Base-by-base conservation (phyloP, 179 eudicot genomes). In the Gypsophila paniculata region DNA sequence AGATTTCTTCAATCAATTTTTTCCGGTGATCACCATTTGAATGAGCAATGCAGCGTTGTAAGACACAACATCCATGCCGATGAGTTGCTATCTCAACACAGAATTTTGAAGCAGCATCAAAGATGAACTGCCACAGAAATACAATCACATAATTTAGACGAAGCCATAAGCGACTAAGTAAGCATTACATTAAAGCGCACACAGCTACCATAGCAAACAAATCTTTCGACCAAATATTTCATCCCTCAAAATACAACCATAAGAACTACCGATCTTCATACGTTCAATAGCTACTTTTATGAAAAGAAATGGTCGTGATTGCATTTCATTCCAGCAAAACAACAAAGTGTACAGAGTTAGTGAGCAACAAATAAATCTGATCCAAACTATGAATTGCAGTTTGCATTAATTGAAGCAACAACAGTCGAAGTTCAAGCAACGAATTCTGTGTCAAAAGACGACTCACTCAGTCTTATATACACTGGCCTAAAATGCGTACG, bases 11-110 rank as follows among this genome's bases (percentile, higher is more conserved):
- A 5, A 93, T 74, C 84, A 93, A 80, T 44, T 83, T 86, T 57
- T 86, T 82, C 21, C 77, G 82, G 22, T 80, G 81, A 49, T 83
- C 86, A 51, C 93, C 96, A 13, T 66, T 78, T n/a, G 96, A 83
- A 77, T 84, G 82, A 58, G 69, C 79, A 81, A 93, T 87, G 82
- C 98, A 93, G 15, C 88, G 82, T 78, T 93, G 92, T 67, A 93
- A 82, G 73, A 91, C 96, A 84, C 96, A 91, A 32, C 98, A 93
- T 22, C 98, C 98, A 75, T 90, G 96, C 66, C 87, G 85, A 81
- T 93, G 95, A 48, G 91, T 91, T 18, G 91, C 98, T 65, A 93
- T 86, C 54, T 93, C 96, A 23, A 93, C 90, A 82, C 88, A 86
- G 66, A 73, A 83, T 74, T 81, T 93, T 63, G 91, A 82, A 76